phyloP scores from a whole-genome alignment of 2,329 filamentous ascomycete genomes.

The Fusarium camptoceras region DNA sequence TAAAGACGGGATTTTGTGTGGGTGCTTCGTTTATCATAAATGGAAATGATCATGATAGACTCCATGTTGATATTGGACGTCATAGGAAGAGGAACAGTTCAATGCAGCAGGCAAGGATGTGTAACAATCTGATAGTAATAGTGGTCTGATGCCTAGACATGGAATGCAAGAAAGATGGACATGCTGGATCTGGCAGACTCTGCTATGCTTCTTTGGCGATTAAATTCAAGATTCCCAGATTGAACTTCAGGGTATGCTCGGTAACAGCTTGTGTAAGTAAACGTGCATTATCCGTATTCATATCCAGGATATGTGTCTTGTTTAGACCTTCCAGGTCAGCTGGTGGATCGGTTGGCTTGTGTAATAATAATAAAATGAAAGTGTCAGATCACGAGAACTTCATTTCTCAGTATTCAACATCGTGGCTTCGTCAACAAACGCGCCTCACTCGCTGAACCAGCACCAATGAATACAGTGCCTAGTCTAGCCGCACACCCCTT shows the following conservation, averaged over 20 bases:
- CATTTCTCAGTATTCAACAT: constrained; percentile 21
- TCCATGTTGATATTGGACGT: constrained; percentile 20
- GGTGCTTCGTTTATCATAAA: background rate
- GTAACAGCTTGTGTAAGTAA: background rate
- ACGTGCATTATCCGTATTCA: background rate
- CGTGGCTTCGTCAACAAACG: constrained; percentile 14
- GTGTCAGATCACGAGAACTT: constrained; percentile 11
- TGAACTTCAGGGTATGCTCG: constrained; percentile 4
- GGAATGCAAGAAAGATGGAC: background rate
- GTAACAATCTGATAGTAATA: background rate
- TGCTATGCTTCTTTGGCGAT: constrained; percentile 1
- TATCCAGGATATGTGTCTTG: background rate
- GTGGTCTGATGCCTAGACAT: background rate
- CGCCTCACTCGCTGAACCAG: constrained; percentile 20
- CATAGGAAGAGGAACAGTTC: background rate
- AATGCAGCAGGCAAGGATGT: background rate
- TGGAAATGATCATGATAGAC: constrained; percentile 21
- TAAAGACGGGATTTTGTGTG: constrained; percentile 6
- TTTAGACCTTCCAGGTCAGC: background rate
- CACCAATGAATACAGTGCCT: background rate
- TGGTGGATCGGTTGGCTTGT: constrained; percentile 3
- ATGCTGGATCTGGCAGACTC: background rate
- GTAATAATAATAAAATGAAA: background rate
- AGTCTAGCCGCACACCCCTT: constrained; percentile 30
- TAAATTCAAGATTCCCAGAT: constrained; percentile 13